A percentile compares a stretch with the other conserved stretches of the same genome.
phyloP scores from a whole-genome alignment of 2,329 filamentous ascomycete genomes.

The Aspergillus sp. region DNA sequence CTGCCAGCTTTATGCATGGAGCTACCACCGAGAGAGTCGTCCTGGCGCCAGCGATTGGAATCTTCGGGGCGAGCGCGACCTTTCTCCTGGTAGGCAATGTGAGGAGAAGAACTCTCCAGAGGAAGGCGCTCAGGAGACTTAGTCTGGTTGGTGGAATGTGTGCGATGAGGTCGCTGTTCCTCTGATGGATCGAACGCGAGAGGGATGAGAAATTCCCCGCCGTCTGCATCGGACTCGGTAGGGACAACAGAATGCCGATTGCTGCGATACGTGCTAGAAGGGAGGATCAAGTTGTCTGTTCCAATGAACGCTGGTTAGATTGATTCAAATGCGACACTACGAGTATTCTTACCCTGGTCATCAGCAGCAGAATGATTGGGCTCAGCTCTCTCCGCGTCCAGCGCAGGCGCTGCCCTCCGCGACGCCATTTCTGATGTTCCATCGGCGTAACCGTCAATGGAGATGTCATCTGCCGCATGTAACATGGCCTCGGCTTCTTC shows the following conservation, averaged over 20 bases:
- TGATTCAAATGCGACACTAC: not conserved
- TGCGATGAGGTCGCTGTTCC: constrained; percentile 58
- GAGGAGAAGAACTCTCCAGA: constrained; percentile 68
- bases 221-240: constrained; percentile 58
- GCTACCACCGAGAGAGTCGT: constrained; percentile 33
- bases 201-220: constrained; percentile 74
- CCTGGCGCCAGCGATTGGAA: constrained; percentile 33
- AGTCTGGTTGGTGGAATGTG: constrained; percentile 39
- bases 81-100: constrained; percentile 91
- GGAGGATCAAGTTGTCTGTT: constrained; percentile 68
- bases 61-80: constrained; percentile 65
- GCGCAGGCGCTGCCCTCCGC: constrained; percentile 28
- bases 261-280: constrained; percentile 76
- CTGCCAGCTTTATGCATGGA: constrained; percentile 45
- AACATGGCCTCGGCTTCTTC: constrained; percentile 67
- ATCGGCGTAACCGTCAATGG: constrained; percentile 67
- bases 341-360: constrained; percentile 36
- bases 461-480: constrained; percentile 59
- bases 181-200: constrained; percentile 74
- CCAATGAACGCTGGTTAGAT: not conserved
- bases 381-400: constrained; percentile 31
- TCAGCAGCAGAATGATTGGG: constrained; percentile 30
- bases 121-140: constrained; percentile 37
- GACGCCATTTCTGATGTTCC: constrained; percentile 31
- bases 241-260: constrained; percentile 75